Percentiles rank a stretch among this genome's conserved stretches.
These are phyloP conservation scores for Coemansia biformis DNA, from an alignment of 192 early-diverging fungal species.

Conservation along the genomic window DNA sequence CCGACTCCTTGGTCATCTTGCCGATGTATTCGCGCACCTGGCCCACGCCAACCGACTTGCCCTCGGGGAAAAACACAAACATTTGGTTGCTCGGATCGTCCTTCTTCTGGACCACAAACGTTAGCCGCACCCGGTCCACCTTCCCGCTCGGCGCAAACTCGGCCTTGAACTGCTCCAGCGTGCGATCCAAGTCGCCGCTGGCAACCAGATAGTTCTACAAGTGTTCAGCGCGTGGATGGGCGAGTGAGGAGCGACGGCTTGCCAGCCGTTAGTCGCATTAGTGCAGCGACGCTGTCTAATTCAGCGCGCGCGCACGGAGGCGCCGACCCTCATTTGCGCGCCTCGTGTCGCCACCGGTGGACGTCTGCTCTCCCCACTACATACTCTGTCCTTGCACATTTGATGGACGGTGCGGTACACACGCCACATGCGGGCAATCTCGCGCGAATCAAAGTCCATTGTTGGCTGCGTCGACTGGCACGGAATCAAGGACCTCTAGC, in stretches of 20 bases:
- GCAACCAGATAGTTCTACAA: conserved; percentile 85
- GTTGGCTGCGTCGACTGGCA: too few relatives aligned
- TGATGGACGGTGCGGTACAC: conserved; percentile 86
- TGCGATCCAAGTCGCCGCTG: conserved; percentile 71
- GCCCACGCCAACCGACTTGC: conserved; percentile 82
- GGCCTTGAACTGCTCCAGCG: conserved; percentile 71
- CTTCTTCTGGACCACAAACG: conserved; percentile 78
- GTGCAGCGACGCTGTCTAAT: too few relatives aligned
- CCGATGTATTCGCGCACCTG: conserved; percentile 74
- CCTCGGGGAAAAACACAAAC: conserved; percentile 90
- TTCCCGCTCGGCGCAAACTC: conserved; percentile 63
- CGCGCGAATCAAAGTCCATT: conserved; percentile 48
- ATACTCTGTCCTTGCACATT: conserved; percentile 84
- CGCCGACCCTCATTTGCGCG: too few relatives aligned
- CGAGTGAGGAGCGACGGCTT: too few relatives aligned
- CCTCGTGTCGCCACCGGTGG: too few relatives aligned
- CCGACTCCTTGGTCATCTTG: conserved; percentile 78
- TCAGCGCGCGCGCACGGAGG: too few relatives aligned
- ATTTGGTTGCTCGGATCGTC: conserved; percentile 77
- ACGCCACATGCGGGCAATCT: conserved; percentile 71
- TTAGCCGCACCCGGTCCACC: conserved; percentile 74
- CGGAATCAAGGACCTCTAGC: too few relatives aligned
- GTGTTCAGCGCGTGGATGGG: too few relatives aligned
- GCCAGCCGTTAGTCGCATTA: too few relatives aligned
- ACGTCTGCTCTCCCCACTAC: too few relatives aligned